These are phyloP conservation scores for Candida nemodendra DNA, from an alignment of 805 yeast genomes.

Conservation along the genomic window DNA sequence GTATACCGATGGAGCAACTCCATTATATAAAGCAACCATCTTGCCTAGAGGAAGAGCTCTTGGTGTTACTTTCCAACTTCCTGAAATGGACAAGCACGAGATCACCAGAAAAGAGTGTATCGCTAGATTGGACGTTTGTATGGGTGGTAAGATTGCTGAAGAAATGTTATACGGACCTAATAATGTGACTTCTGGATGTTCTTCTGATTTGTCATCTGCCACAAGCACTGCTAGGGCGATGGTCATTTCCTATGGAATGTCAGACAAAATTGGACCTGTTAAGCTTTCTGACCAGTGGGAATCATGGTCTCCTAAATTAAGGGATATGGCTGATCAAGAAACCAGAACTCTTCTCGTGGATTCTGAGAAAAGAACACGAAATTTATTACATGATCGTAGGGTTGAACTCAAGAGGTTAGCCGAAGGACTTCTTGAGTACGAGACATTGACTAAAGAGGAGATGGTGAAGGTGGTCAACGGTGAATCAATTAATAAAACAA, in stretches of 20 bases:
- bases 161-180: constrained; percentile 88
- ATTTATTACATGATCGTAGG: constrained; percentile 56
- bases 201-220: constrained; percentile 86
- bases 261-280: constrained; percentile 90
- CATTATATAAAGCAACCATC: constrained; percentile 94
- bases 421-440: constrained; percentile 90
- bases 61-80: constrained; percentile 95
- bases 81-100: constrained; percentile 97
- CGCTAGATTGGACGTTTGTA: constrained; percentile 92
- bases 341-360: constrained; percentile 71
- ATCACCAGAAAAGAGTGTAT: constrained; percentile 85
- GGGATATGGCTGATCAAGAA: constrained; percentile 91
- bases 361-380: constrained; percentile 79
- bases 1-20: constrained; percentile 91
- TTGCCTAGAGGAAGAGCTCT: constrained; percentile 95
- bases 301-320: constrained; percentile 85
- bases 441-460: constrained; percentile 88
- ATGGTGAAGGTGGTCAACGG: constrained; percentile 85
- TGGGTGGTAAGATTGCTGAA: constrained; percentile 99
- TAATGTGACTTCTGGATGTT: constrained; percentile 93
- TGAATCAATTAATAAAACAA: constrained; percentile 66
- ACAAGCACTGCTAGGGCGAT: constrained; percentile 92
- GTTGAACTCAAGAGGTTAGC: constrained; percentile 84
- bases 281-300: constrained; percentile 89
- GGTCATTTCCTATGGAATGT: constrained; percentile 98